Evolutionary conservation across 805 yeast genomes (phyloP), one percentile per base, ranked within the genome.

Genomic region (Blastobotrys robertii): DNA sequence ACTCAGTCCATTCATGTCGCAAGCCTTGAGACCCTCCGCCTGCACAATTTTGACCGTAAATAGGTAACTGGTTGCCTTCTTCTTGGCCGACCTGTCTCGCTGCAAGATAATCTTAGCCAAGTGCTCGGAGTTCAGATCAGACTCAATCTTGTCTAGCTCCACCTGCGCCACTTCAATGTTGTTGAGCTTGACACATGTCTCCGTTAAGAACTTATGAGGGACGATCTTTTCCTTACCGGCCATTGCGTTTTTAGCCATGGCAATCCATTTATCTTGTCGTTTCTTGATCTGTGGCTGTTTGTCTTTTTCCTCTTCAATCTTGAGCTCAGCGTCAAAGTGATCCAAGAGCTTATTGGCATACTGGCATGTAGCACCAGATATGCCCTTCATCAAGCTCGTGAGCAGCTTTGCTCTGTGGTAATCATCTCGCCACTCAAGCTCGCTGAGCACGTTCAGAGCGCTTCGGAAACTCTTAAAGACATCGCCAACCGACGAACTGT

Each of bases 131-230:
- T 80, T 76, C 10, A 83, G 50, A 16, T 67, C 55, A 1, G 68
- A 72, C 53, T 81, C 88, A 13, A 83, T 54, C 30, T 66, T 70
- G 37, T 60, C 63, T 19, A 60, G 40, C 25, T 72, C 63, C 8
- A 77, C 50, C 43, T 74, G 73, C 0, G 66, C 65, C 10, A 51
- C 54, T 36, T 59, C 66, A 8, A 86, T 55, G 53, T 86, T 77
- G 59, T 83, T 84, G 47, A 85, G 64, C n/a, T 81, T 77, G n/a
- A 82, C 75, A 60, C 94, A 84, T 0, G 87, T 78, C 42, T 72
- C 68, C 4, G 69, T 64, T 45, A 70, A 67, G 63, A 81, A 81
- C 36, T 73, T 70, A 54, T 69, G 78, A 0, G 87, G 80, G 11
- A 69, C 71, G 6, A 38, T 37, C 14, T 34, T 43, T 36, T 66